Evolutionary conservation across 345 rosid genomes (phyloP), one percentile per base, ranked within the genome.

Genomic region (Carallia pectinifolia): DNA sequence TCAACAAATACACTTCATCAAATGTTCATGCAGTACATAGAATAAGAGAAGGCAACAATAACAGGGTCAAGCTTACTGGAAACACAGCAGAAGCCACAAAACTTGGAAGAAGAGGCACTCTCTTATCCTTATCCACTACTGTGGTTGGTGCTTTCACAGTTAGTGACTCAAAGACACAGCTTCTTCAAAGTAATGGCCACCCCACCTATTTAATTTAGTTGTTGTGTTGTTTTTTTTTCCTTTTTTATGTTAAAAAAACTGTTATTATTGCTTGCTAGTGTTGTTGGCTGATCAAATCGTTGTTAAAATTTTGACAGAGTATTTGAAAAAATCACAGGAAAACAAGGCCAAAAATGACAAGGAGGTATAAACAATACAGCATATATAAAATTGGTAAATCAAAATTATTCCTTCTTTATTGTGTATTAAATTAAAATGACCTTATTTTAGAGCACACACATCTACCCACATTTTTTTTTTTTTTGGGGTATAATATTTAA

Each of bases 321-420:
- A 87, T 73, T 67, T 91, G 82, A 91, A 90, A 89, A 94, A 89
- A 80, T 80, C 90, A 17, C 89, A 90, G 81, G 97, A 87, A 55
- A 94, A 91, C 82, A 90, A 85, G 77, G 71, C 81, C 67, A 94
- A 87, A 69, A 89, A 91, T 76, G 95, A 91, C 68, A 94, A 90
- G 76, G 93, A 94, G 97, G 97, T 91, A 79, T 53, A 55, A 23
- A 23, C 23, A 23, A 7, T 27, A 23, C 30, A 7, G 18, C 30
- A 23, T 23, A 23, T 23, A 23, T 10, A 17, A 2, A 2, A 18
- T 29, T 31, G 53, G 6, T 0, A 16, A 10, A 10, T 18, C 29
- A 59, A 10, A 8, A 10, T 33, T 33, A 33, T 1, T 4, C 38
- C 18, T 52, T 8, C 40, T n/a, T 29, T 30, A 7, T 27, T 18